Evolutionary conservation across 805 yeast genomes (phyloP).

Genomic region (Jamesozyma spencerorum): DNA sequence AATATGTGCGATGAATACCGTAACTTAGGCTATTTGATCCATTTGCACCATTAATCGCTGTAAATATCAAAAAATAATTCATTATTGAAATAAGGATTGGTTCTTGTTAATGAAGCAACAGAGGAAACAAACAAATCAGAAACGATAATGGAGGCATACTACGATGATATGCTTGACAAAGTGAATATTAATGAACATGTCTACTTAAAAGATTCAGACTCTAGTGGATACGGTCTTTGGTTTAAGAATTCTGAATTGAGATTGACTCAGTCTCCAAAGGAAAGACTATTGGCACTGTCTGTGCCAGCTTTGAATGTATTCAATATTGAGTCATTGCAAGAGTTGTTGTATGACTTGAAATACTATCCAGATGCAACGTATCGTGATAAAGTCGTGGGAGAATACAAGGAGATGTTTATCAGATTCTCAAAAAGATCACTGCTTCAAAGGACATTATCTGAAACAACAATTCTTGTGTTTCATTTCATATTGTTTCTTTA

Average conservation of each 20-base stretch:
- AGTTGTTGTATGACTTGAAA: slow-evolving; percentile 13
- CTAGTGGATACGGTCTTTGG: slow-evolving; percentile 29
- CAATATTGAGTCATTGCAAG: slow-evolving; percentile 25
- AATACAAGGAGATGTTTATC: slow-evolving; percentile 24
- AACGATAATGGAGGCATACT: no score
- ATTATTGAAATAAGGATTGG: no score
- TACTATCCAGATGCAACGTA: slow-evolving; percentile 19
- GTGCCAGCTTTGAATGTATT: slow-evolving; percentile 12
- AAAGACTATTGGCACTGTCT: slow-evolving; percentile 4
- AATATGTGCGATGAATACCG: neutral
- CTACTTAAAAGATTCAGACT: no score
- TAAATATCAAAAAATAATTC: neutral
- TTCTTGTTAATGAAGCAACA: no score
- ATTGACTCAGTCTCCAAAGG: slow-evolving; percentile 1
- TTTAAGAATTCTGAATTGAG: slow-evolving; percentile 3
- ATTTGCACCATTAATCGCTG: neutral
- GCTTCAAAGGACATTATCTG: slow-evolving; percentile 13
- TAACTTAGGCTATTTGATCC: no score
- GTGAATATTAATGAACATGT: no score
- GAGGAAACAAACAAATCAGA: no score
- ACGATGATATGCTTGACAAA: no score
- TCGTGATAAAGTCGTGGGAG: slow-evolving; percentile 21
- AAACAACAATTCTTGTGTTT: slow-evolving; percentile 16
- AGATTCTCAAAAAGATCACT: slow-evolving; percentile 15
- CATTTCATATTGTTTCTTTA: slow-evolving; percentile 13